phyloP scores from a whole-genome alignment of 2,329 filamentous ascomycete genomes.

The Keithomyces neogunnii region DNA sequence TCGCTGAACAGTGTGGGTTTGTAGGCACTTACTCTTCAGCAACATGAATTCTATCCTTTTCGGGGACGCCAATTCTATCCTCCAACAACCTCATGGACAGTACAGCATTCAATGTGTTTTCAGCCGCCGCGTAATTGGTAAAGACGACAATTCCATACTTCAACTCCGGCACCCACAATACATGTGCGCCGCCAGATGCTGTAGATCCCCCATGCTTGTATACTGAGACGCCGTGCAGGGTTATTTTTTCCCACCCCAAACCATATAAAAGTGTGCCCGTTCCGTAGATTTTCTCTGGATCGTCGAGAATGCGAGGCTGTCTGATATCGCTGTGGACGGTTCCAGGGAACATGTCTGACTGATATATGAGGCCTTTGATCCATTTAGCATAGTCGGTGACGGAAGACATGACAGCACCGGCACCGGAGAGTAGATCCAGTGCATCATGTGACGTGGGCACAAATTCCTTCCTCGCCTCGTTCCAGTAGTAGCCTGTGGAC shows the following conservation, averaged over 20 bases:
- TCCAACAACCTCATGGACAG: conserved; percentile 19
- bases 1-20: neutral
- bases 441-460: neutral
- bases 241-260: conserved; percentile 3
- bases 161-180: too few relatives aligned
- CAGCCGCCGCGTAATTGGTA: conserved; percentile 32
- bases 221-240: conserved; percentile 16
- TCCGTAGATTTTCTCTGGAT: neutral
- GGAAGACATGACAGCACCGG: conserved; percentile 34
- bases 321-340: conserved; percentile 20
- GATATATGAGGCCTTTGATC: conserved; percentile 36
- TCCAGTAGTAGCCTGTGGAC: conserved; percentile 34
- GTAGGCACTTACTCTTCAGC: neutral
- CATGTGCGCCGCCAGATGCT: conserved; percentile 13
- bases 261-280: conserved; percentile 21
- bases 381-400: conserved; percentile 43
- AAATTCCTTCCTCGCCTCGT: neutral
- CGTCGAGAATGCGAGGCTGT: conserved; percentile 11
- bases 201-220: conserved; percentile 22
- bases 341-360: conserved; percentile 14
- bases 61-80: conserved; percentile 17
- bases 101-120: conserved; percentile 20
- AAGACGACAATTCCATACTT: conserved; percentile 22
- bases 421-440: conserved; percentile 18
- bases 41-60: conserved; percentile 9